Evolutionary conservation across 2,329 filamentous ascomycete genomes (phyloP), one percentile per base, ranked within the genome.

Genomic region (Claviceps fusiformis): DNA sequence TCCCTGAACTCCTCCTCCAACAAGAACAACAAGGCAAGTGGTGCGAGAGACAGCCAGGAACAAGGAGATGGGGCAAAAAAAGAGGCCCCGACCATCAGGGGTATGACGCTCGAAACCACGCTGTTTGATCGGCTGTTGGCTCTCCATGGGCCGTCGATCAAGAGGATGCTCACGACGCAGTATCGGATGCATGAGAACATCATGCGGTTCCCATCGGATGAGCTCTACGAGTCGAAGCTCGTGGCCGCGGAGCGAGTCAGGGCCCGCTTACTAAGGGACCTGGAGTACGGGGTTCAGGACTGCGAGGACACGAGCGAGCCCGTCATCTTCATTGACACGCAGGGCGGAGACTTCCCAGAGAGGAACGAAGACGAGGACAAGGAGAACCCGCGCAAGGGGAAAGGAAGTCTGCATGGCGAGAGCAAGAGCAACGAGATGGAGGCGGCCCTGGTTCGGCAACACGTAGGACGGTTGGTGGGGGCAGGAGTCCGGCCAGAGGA

Each of bases 151-250:
- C 72, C 83, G 1, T 75, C 75, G 5, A 90, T 98, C 72, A 97
- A 97, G 73, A 79, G 87, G 53, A 95, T 97, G 88, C 80, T 98
- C 29, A 97, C 89, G 4, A 95, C 87, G 5, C 93, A 98, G 71
- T 98, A 98, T 69, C 89, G 93, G 43, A 98, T 98, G 93, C 90
- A 98, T 67, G 86, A 95, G 65, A 83, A 77, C 54, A 97, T 98
- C 63, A 97, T 97, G 91, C 79, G 82, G 7, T 98, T 96, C 64
- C 92, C 93, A 0, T 96, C 92, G 0, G 80, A 87, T 58, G 85
- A 92, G 65, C 76, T 97, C 11, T 98, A 98, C 71, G 88, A 89
- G 58, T 81, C 80, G 2, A 85, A 85, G 63, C 79, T 98, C 1
- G 73, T 91, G 3, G 92, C 93, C 0, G 90, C 87, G 1, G 87